Base-by-base conservation (phyloP, 1,139 yeast genomes). In the Lodderomyces metapsilosis region DNA sequence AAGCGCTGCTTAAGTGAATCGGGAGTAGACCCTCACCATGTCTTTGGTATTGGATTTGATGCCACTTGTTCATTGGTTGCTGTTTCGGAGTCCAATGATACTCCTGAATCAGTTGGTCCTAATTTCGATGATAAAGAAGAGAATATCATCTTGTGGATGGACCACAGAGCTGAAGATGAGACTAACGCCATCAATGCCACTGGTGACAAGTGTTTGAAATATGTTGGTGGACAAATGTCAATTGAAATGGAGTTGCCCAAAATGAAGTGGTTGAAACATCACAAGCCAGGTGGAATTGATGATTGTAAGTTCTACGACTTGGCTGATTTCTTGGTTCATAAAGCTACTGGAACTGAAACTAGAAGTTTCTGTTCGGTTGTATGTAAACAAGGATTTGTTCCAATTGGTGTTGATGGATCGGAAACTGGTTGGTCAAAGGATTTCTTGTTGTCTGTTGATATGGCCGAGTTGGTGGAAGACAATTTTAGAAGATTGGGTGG, bases 241-340 rank as follows among this genome's bases (percentile, higher is more conserved):
- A 84, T 92, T 57, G 98, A 92, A 65, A 91, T 91, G 98, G 98
- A 92, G 60, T 75, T 92, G 52, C 98, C 98, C 48, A 92, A 92
- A 66, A 91, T 89, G 66, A 86, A 88, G 65, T 92, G 98, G 98
- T 75, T 92, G 58, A 91, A 92, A 63, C 86, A 87, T 61, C 75
- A 92, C 62, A 71, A 89, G 70, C 88, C 95, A 2, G 67, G 70
- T 23, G 81, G 80, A 18, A 77, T 91, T 57, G 64, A 70, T 6
- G 69, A 77, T 47, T 82, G 89, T 61, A 86, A 88, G 65, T 92
- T 92, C 61, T 91, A 88, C 60, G 98, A 92, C 61, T 76, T 92
- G 53, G 87, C 96, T 3, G 98, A 92, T 64, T 92, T 70, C 61
- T 73, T 92, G 56, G 91, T 97, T 18, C 95, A 85, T 66, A 84